Conservation (phyloP, 2,329 filamentous ascomycete genomes). For the Penicillium sp. region DNA sequence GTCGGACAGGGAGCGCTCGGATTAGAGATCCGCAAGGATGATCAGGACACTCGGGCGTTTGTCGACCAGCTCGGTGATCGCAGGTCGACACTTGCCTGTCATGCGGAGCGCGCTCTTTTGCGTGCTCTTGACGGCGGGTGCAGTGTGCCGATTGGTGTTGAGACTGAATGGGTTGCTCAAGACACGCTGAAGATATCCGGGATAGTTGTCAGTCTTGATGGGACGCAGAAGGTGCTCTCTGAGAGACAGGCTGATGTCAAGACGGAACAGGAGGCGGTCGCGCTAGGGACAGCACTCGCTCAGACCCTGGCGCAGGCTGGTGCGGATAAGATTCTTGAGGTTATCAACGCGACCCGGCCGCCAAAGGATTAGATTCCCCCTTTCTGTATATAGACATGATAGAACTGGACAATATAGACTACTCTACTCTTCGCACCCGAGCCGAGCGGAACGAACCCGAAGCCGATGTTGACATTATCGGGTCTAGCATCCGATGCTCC, state of each 20-base stretch:
- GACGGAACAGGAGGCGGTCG: background rate
- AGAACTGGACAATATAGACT: no score
- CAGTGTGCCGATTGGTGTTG: slow-evolving; percentile 17
- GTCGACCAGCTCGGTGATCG: slow-evolving; percentile 11
- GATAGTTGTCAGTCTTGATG: slow-evolving; percentile 20
- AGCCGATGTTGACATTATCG: no score
- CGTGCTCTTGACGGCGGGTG: slow-evolving; percentile 17
- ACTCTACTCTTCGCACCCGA: no score
- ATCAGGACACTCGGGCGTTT: slow-evolving; percentile 4
- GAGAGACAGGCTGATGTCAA: background rate
- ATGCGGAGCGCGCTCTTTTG: slow-evolving; percentile 18
- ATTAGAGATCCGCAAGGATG: slow-evolving; percentile 46
- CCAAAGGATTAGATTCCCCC: slow-evolving; percentile 3
- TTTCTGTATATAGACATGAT: background rate
- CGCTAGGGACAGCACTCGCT: background rate
- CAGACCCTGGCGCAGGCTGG: slow-evolving; percentile 4
- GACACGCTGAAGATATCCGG: slow-evolving; percentile 4
- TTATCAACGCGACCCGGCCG: slow-evolving; percentile 10
- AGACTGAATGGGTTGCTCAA: slow-evolving; percentile 16
- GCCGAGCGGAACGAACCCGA: no score
- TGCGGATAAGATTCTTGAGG: slow-evolving; percentile 32
- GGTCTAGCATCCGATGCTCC: background rate
- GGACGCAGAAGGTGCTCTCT: slow-evolving; percentile 1
- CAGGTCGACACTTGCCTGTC: slow-evolving; percentile 13
- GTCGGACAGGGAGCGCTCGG: slow-evolving; percentile 88